Percentiles rank a stretch among this genome's conserved stretches.
Evolutionary conservation across 306 rosid genomes (phyloP).

Genomic region (Sechiopsis laciniata): DNA sequence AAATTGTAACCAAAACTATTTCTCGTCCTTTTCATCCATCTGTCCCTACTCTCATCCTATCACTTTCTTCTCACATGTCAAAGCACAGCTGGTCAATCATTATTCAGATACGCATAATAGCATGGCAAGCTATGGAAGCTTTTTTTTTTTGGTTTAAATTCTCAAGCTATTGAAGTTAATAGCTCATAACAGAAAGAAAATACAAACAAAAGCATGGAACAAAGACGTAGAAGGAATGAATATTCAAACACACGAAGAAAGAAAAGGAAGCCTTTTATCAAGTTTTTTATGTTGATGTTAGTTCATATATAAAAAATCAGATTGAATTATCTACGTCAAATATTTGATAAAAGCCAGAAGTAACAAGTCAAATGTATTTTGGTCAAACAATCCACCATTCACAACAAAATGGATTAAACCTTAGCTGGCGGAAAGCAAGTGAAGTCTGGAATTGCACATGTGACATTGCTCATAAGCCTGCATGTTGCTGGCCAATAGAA

Average conservation of each 20-base stretch:
- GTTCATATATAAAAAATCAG: neutral
- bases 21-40: neutral
- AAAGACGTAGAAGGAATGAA: neutral
- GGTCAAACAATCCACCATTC: constrained; percentile 5
- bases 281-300: neutral
- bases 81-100: neutral
- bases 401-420: constrained; percentile 47
- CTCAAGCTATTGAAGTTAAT: neutral
- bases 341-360: constrained; percentile 8
- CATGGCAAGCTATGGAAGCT: neutral
- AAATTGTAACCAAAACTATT: neutral
- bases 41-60: neutral
- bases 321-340: neutral
- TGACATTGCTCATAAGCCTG: constrained; percentile 63
- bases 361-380: neutral
- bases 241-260: neutral
- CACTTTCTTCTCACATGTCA: neutral
- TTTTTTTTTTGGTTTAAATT: no score
- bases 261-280: neutral
- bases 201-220: neutral
- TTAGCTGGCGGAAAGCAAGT: constrained; percentile 91
- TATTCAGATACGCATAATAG: constrained; percentile 4
- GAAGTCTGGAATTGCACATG: constrained; percentile 89
- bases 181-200: neutral
- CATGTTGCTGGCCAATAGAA: constrained; percentile 62